These are phyloP conservation scores for Fistulifera solaris DNA, from an alignment of 108 stramenopile genomes.

Conservation along the genomic window DNA sequence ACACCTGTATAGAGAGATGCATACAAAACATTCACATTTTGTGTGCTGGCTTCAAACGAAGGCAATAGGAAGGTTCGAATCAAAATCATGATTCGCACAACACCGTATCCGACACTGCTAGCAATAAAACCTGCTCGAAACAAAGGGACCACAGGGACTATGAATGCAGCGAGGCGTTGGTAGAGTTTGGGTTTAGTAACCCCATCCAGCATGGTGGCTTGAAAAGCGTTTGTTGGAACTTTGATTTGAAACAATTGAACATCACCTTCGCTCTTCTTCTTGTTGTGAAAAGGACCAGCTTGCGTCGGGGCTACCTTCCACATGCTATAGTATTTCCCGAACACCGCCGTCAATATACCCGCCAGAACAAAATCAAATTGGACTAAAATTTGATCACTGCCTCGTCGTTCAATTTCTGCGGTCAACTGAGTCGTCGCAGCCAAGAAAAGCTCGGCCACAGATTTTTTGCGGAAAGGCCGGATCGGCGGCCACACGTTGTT, in stretches of 20 bases:
- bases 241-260: constrained; percentile 12
- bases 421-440: constrained; percentile 61
- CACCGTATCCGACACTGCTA: constrained; percentile 61
- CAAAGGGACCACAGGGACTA: constrained; percentile 50
- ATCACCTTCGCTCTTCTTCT: constrained; percentile 1
- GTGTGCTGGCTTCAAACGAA: constrained; percentile 31
- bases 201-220: constrained; percentile 47
- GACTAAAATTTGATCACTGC: constrained; percentile 27
- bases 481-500: constrained; percentile 55
- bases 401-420: constrained; percentile 60
- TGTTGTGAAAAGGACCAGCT: constrained; percentile 2
- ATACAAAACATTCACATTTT: constrained; percentile 41
- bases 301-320: constrained; percentile 57
- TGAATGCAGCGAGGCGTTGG: constrained; percentile 39
- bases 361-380: constrained; percentile 77
- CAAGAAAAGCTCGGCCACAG: constrained; percentile 46
- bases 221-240: constrained; percentile 78
- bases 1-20: constrained; percentile 63
- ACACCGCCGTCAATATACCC: constrained; percentile 62
- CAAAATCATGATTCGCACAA: constrained; percentile 31
- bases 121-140: constrained; percentile 64
- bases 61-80: constrained; percentile 40
- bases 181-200: constrained; percentile 27
- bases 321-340: constrained; percentile 63
- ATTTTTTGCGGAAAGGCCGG: constrained; percentile 59